Evolutionary conservation across 2,329 filamentous ascomycete species (phyloP), one percentile per base, ranked within the genome.

Genomic region (Sordariomycetes sp.): DNA sequence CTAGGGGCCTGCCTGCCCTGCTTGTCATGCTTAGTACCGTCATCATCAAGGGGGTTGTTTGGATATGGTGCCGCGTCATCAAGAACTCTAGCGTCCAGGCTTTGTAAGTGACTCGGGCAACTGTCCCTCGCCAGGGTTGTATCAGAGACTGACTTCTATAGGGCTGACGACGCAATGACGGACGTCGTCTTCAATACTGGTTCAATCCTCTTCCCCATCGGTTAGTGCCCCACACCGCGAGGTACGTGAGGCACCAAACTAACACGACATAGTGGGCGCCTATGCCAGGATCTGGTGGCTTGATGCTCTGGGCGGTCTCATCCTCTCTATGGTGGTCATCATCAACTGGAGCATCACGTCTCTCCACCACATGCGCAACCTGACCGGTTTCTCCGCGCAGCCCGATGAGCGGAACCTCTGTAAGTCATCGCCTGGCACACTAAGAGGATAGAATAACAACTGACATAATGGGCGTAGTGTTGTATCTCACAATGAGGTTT

Each of bases 401-500:
- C 86, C 89, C 0, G 89, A 93, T 64, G 87, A 94, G 74, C 81
- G 91, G 34, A 96, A 94, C 67, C 82, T 96, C 53, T 72, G 72
- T 74, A 61, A 59, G 72, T 22, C 32, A 3, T 16, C 34, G 8
- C 53, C 28, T 24, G 32, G 2, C 6, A 20, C 20, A 50, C n/a
- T 20, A 20, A 4, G 18, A 12, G 46, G 8, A 10, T 50, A 11
- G 11, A 14, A 40, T n/a, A n/a, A 11, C 32, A n/a, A 54, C 34
- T 43, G 37, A 54, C 7, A 54, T 22, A 16, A 32, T 16, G n/a
- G 8, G 12, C 20, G 6, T 35, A 60, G 72, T 96, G 24, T 78
- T 96, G 1, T 97, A 97, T 72, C 80, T 96, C 64, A 94, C 91
- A 1, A 96, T 96, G 88, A 87, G 92, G 22, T 96, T 96, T 68